These are phyloP conservation scores for Halophytophthora polymorphica DNA, from an alignment of 352 stramenopile species.

Conservation along the genomic window DNA sequence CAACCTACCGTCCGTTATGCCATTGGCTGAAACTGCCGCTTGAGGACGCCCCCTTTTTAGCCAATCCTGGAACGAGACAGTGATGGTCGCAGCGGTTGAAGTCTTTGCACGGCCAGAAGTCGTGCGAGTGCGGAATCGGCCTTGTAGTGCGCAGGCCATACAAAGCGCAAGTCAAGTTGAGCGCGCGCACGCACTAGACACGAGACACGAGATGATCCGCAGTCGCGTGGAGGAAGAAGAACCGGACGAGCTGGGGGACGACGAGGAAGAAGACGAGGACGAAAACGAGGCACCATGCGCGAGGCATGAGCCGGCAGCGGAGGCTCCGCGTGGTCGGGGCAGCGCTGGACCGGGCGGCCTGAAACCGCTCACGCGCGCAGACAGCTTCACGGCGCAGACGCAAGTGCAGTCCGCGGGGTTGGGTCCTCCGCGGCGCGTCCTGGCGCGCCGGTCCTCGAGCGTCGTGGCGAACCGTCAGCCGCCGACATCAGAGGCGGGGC, in stretches of 20 bases:
- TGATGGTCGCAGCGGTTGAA: no score
- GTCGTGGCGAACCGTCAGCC: not conserved
- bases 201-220: slow-evolving; percentile 13
- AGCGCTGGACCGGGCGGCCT: not conserved
- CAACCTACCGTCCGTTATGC: no score
- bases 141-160: not conserved
- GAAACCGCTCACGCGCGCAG: not conserved
- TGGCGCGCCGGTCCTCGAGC: slow-evolving; percentile 16
- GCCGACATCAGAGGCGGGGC: not conserved
- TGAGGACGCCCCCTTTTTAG: no score
- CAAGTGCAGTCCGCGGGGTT: slow-evolving; percentile 2
- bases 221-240: slow-evolving; percentile 24
- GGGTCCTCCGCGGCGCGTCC: slow-evolving; percentile 1
- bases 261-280: slow-evolving; percentile 17
- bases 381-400: slow-evolving; percentile 1
- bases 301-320: not conserved
- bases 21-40: no score
- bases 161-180: no score
- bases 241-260: slow-evolving; percentile 16
- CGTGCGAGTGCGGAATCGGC: not conserved
- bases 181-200: not conserved
- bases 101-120: not conserved
- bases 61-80: no score
- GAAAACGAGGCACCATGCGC: slow-evolving; percentile 3
- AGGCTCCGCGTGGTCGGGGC: not conserved